Evolutionary conservation across 108 stramenopile genomes (phyloP).

Genomic region (Fistulifera pelliculosa): DNA sequence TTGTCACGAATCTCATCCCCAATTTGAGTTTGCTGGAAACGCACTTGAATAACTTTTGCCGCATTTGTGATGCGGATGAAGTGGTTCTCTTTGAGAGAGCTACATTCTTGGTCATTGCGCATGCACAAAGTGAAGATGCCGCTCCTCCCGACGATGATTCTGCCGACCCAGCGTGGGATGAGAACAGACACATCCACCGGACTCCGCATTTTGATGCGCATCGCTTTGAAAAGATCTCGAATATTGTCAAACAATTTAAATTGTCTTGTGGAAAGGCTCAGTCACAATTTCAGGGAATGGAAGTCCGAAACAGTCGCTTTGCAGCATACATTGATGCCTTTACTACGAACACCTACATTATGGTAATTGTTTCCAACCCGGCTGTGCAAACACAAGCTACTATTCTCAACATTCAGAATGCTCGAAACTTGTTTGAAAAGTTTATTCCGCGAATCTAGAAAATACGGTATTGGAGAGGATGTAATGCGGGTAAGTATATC

Average conservation of each 20-base stretch:
- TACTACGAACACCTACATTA: conserved; percentile 96
- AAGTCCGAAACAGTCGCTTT: conserved; percentile 87
- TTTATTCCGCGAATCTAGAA: conserved; percentile 76
- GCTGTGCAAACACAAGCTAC: conserved; percentile 81
- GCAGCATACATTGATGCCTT: conserved; percentile 92
- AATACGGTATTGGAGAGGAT: too few species aligned
- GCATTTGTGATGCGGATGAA: conserved; percentile 95
- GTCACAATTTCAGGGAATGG: conserved; percentile 94
- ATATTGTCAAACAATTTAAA: conserved; percentile 99
- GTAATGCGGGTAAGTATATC: too few species aligned
- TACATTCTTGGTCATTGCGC: conserved; percentile 95
- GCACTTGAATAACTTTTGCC: conserved; percentile 88
- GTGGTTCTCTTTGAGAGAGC: conserved; percentile 98
- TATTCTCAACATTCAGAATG: conserved; percentile 88
- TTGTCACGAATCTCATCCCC: conserved; percentile 96
- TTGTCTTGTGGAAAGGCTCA: conserved; percentile 92
- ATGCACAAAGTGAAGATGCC: conserved; percentile 35
- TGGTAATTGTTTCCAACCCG: conserved; percentile 91
- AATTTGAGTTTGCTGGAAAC: conserved; percentile 90
- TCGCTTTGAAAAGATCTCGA: conserved; percentile 98
- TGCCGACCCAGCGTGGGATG: conserved; percentile 1
- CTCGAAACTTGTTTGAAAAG: conserved; percentile 86
- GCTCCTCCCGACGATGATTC: background rate
- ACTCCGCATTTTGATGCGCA: conserved; percentile 92
- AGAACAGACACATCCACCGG: conserved; percentile 11